phyloP scores from a whole-genome alignment of 495 filamentous ascomycete species.

The Penicillium malachiteum region DNA sequence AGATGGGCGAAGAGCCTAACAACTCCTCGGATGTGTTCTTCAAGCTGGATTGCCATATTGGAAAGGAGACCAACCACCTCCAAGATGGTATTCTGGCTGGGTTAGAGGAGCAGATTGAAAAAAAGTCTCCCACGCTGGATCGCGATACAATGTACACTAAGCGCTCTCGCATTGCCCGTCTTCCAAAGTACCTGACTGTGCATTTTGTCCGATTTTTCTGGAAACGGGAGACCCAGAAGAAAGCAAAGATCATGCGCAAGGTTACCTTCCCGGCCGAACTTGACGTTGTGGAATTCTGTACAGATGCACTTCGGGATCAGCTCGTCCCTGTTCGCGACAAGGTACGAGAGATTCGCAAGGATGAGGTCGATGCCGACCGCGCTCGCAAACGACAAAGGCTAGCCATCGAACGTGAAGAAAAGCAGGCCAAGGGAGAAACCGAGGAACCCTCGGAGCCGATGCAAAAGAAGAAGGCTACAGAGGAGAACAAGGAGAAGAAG shows the following conservation, averaged over 20 bases:
- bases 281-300: conserved; percentile 92
- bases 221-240: conserved; percentile 91
- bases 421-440: conserved; percentile 42
- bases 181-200: conserved; percentile 93
- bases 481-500: conserved; percentile 55
- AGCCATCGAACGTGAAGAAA: conserved; percentile 60
- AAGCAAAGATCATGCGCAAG: conserved; percentile 99
- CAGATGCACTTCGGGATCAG: conserved; percentile 77
- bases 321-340: conserved; percentile 91
- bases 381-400: conserved; percentile 84
- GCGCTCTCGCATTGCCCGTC: conserved; percentile 77
- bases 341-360: conserved; percentile 92
- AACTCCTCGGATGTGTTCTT: conserved; percentile 72
- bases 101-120: conserved; percentile 86
- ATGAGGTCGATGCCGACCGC: conserved; percentile 85
- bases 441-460: conserved; percentile 40
- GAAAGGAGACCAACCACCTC: conserved; percentile 79
- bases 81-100: conserved; percentile 80
- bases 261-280: conserved; percentile 93
- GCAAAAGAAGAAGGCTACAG: conserved; percentile 50
- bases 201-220: conserved; percentile 99
- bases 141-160: conserved; percentile 85
- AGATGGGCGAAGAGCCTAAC: conserved; percentile 70
- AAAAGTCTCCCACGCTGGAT: conserved; percentile 73
- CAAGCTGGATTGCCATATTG: conserved; percentile 95